Evolutionary conservation across 2,329 filamentous ascomycete genomes (phyloP).

Genomic region (Ceratocystis eucalypticola): DNA sequence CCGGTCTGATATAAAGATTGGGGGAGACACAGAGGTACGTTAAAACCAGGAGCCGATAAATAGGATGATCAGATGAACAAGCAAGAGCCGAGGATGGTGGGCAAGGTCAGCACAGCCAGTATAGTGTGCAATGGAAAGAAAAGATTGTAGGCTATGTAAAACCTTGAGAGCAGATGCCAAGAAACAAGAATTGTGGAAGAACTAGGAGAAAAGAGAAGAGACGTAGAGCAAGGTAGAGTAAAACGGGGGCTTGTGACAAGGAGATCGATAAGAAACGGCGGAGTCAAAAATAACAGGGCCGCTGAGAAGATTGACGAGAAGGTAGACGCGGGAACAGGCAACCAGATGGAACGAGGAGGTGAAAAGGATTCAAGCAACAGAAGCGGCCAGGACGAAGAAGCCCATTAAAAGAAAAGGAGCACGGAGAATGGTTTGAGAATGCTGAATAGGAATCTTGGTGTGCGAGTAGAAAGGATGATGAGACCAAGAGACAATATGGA

Average conservation of each 20-base stretch:
- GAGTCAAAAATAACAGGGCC: slow-evolving; percentile 3
- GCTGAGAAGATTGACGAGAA: not conserved
- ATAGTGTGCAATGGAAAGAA: not conserved
- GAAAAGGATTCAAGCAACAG: not conserved
- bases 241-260: slow-evolving; percentile 9
- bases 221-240: not conserved
- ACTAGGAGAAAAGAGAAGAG: slow-evolving; percentile 13
- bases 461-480: not conserved
- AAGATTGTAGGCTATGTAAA: not conserved
- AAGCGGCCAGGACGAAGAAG: not conserved
- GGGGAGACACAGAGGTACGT: not conserved
- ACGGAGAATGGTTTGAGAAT: slow-evolving; percentile 1
- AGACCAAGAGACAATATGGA: not conserved
- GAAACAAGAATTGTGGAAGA: slow-evolving; percentile 7
- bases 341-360: not conserved
- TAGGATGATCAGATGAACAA: not conserved
- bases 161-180: not conserved
- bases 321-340: not conserved
- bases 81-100: not conserved
- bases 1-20: not conserved
- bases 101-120: not conserved
- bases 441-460: not conserved
- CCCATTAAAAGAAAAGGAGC: not conserved
- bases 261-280: slow-evolving; percentile 6
- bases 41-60: not conserved